phyloP scores from a whole-genome alignment of 208 protist species.

The Wallacemonas sp. region DNA sequence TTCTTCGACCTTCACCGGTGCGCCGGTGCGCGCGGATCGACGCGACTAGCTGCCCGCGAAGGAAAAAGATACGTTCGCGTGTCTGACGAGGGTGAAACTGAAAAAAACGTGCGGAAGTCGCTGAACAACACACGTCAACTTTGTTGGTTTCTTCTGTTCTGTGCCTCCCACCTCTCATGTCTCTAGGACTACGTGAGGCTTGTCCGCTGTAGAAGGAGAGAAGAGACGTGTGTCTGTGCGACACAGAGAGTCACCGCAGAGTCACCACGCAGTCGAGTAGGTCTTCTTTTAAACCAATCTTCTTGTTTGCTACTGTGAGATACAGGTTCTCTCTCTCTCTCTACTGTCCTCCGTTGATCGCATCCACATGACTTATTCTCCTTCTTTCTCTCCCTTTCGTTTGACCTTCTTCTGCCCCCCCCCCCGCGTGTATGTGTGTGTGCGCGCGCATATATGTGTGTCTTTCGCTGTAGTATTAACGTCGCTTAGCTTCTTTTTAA shows the following conservation, averaged over 20 bases:
- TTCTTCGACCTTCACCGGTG: too few species aligned
- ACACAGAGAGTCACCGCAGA: not conserved
- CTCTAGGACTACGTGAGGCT: too few species aligned
- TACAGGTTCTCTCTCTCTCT: not conserved
- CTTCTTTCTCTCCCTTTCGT: conserved; percentile 8
- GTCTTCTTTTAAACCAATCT: too few species aligned
- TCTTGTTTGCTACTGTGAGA: not conserved
- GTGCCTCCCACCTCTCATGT: too few species aligned
- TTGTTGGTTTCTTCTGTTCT: too few species aligned
- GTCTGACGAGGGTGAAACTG: too few species aligned
- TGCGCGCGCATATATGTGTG: not conserved
- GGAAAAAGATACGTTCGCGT: too few species aligned
- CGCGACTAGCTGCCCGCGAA: too few species aligned
- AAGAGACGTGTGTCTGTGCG: not conserved
- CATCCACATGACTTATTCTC: not conserved
- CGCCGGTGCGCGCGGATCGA: too few species aligned
- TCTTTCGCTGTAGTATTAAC: conserved; percentile 8
- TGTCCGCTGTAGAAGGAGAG: not conserved
- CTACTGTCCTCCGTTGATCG: not conserved
- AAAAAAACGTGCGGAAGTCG: too few species aligned
- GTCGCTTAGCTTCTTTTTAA: conserved; percentile 7
- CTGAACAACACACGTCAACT: too few species aligned
- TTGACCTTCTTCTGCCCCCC: conserved; percentile 1
- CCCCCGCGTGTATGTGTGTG: not conserved
- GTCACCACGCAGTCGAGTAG: too few species aligned